Percentiles rank a stretch among this genome's conserved stretches.
Evolutionary conservation across 495 filamentous ascomycete species (phyloP).

Genomic region (Massariosphaeria phaeospora): DNA sequence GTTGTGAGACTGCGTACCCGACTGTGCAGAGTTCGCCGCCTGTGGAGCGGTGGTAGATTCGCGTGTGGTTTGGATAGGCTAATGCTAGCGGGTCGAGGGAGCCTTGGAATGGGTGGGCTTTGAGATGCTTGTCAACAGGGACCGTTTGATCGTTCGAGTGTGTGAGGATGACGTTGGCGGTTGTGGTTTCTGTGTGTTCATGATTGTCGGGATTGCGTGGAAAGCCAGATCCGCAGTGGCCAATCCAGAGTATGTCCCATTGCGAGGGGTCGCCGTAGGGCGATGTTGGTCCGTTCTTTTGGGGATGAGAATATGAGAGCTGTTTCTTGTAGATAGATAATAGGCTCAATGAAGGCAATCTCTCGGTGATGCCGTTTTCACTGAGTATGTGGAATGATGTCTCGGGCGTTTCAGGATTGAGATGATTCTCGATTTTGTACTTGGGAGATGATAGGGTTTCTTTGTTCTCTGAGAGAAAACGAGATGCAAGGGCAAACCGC

Average conservation of each 20-base stretch:
- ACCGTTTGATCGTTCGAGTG: slow-evolving; percentile 25
- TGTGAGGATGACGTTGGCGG: slow-evolving; percentile 16
- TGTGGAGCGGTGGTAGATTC: slow-evolving; percentile 29
- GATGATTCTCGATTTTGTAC: slow-evolving; percentile 8
- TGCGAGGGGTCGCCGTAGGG: slow-evolving; percentile 39
- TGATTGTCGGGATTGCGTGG: slow-evolving; percentile 16
- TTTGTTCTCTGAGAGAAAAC: slow-evolving; percentile 30
- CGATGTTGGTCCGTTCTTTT: slow-evolving; percentile 6
- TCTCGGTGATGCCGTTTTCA: slow-evolving; percentile 25
- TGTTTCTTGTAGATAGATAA: slow-evolving; percentile 17
- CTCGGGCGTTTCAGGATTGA: slow-evolving; percentile 23
- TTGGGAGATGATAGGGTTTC: slow-evolving; percentile 14
- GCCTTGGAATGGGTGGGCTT: slow-evolving; percentile 30
- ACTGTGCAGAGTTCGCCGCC: slow-evolving; percentile 40
- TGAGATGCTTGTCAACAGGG: slow-evolving; percentile 8
- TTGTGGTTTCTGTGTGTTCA: slow-evolving; percentile 3
- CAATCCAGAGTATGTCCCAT: slow-evolving; percentile 32
- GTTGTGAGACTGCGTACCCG: slow-evolving; percentile 24
- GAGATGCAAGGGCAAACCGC: slow-evolving; percentile 25
- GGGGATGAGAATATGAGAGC: slow-evolving; percentile 1
- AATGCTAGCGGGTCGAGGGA: slow-evolving; percentile 13
- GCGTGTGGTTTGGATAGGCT: slow-evolving; percentile 22
- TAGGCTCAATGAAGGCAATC: slow-evolving; percentile 20
- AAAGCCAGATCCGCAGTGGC: slow-evolving; percentile 33
- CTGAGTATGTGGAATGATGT: slow-evolving; percentile 26